phyloP scores from a whole-genome alignment of 208 protist genomes.

The Tritrichomonas foetus region DNA sequence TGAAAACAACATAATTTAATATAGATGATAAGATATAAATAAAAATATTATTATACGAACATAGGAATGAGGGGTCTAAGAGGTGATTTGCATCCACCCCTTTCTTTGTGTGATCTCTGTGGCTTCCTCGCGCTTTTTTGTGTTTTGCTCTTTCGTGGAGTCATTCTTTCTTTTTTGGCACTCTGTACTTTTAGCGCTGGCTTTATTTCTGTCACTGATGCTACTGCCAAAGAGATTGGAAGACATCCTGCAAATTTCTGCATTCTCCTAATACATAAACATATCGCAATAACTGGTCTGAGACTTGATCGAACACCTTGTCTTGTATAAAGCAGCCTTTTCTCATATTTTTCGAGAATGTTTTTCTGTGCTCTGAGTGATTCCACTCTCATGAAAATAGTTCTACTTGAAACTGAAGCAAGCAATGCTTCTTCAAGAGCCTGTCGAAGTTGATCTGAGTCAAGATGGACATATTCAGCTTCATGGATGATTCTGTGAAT shows the following conservation, averaged over 20 bases:
- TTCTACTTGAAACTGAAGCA: neutral
- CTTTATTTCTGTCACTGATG: too few relatives aligned
- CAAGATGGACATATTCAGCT: neutral
- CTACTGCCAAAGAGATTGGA: neutral
- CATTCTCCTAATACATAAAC: neutral
- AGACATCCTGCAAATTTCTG: neutral
- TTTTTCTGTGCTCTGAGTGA: neutral
- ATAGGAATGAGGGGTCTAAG: too few relatives aligned
- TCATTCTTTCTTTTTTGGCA: too few relatives aligned
- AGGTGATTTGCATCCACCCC: too few relatives aligned
- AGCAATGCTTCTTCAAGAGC: neutral
- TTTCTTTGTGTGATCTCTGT: too few relatives aligned
- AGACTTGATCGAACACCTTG: neutral
- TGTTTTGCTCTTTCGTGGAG: too few relatives aligned
- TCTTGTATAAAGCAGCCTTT: neutral
- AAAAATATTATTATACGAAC: too few relatives aligned
- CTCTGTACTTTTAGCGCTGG: too few relatives aligned
- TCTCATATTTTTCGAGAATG: neutral
- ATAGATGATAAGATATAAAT: too few relatives aligned
- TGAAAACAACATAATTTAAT: too few relatives aligned
- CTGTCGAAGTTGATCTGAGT: neutral
- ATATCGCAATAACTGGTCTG: neutral
- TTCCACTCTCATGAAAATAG: neutral
- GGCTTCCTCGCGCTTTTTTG: too few relatives aligned
- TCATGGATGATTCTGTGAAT: conserved; percentile 10